Conservation (phyloP, 2,329 filamentous ascomycete genomes). For the Arthroderma uncinatum region DNA sequence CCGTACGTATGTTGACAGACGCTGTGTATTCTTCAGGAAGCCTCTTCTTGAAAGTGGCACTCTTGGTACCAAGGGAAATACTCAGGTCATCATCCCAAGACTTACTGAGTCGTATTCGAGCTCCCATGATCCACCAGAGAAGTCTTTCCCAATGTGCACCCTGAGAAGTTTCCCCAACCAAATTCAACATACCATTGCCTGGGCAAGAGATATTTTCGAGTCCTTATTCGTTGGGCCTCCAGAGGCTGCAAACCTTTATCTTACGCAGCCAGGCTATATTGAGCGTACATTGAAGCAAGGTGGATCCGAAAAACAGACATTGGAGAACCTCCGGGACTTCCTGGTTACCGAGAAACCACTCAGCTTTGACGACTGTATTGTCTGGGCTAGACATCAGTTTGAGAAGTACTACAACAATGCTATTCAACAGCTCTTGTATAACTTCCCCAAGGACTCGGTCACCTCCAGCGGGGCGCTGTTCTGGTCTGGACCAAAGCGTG, state of each 20-base stretch:
- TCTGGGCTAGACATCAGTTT: constrained; percentile 87
- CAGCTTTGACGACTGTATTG: constrained; percentile 90
- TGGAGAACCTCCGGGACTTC: constrained; percentile 83
- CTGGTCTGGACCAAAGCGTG: constrained; percentile 97
- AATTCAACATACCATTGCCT: constrained; percentile 97
- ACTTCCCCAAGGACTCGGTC: constrained; percentile 88
- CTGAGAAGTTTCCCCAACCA: constrained; percentile 94
- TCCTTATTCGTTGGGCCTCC: constrained; percentile 85
- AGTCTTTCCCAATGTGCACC: constrained; percentile 98
- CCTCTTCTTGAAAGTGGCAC: constrained; percentile 92
- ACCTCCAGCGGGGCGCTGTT: constrained; percentile 84
- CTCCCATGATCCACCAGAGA: constrained; percentile 93
- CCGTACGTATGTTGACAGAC: constrained; percentile 86
- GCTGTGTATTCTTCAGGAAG: constrained; percentile 98
- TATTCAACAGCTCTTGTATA: constrained; percentile 88
- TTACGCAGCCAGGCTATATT: constrained; percentile 84
- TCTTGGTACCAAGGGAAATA: constrained; percentile 93
- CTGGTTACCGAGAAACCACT: constrained; percentile 84
- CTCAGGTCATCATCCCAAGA: constrained; percentile 81
- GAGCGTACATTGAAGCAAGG: constrained; percentile 71
- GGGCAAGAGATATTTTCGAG: constrained; percentile 94
- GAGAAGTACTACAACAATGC: constrained; percentile 96
- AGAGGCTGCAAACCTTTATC: constrained; percentile 86
- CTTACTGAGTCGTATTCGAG: constrained; percentile 95
- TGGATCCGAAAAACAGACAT: constrained; percentile 84